Conservation (phyloP, 768 basidiomycete genomes). For the Dictyophora rubrovolvata region DNA sequence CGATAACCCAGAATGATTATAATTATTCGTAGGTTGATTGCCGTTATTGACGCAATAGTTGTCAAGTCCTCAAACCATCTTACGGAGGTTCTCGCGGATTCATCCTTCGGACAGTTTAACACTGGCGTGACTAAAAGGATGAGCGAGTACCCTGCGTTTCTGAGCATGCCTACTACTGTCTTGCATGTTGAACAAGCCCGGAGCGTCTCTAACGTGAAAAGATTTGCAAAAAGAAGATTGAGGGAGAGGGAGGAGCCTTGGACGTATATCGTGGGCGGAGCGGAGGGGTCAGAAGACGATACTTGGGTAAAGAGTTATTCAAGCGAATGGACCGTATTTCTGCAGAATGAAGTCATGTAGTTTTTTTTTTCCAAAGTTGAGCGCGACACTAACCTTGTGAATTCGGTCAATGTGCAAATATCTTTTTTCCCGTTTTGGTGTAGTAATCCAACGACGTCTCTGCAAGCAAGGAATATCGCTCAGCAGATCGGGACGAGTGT, state of each 20-base stretch:
- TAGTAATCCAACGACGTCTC: background rate
- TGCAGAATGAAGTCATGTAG: constrained; percentile 4
- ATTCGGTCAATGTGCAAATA: constrained; percentile 2
- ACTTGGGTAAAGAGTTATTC: constrained; percentile 25
- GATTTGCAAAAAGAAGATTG: constrained; percentile 26
- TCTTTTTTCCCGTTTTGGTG: background rate
- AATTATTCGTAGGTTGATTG: no score
- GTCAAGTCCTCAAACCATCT: constrained; percentile 1
- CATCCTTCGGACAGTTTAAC: constrained; percentile 1
- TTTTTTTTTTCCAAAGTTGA: background rate
- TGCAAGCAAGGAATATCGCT: constrained; percentile 4
- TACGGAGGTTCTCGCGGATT: background rate
- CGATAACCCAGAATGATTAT: background rate
- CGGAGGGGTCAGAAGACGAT: constrained; percentile 22
- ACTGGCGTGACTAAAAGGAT: constrained; percentile 16
- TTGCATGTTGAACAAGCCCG: constrained; percentile 24
- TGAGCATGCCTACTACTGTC: constrained; percentile 24
- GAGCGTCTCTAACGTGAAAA: constrained; percentile 18
- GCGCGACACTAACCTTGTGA: constrained; percentile 3
- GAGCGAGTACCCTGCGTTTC: constrained; percentile 23
- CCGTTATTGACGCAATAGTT: background rate
- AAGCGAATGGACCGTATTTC: constrained; percentile 23
- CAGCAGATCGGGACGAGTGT: constrained; percentile 1
- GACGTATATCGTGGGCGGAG: constrained; percentile 21
- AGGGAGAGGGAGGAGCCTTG: constrained; percentile 22